Base-by-base conservation (phyloP, 306 rosid genomes). In the Cicer pinnatifidum region DNA sequence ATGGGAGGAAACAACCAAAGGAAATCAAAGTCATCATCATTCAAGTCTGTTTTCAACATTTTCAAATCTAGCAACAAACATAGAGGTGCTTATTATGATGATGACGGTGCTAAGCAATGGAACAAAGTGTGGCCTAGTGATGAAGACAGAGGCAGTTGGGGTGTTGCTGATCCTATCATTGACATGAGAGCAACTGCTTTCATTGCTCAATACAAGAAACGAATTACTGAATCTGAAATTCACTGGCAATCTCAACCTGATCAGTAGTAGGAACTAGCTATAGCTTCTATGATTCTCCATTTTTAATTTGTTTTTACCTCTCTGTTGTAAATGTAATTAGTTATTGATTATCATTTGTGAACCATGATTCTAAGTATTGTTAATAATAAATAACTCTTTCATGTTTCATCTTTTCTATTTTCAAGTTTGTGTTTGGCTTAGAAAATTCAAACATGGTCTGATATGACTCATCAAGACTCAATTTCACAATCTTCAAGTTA, bases 51-150 rank as follows among this genome's bases (percentile, higher is more conserved):
- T 48, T 86, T 91, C 73, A 82, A 60, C 83, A 33, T 89, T 28
- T 88, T 93, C 85, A 88, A 84, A 75, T 56, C 91, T 0, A 75
- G 38, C 54, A 72, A 75, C 16, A 85, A 57, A 56, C 71, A 71
- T 5, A 73, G 85, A 70, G 73, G 75, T 19, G 63, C 19, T 2
- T 70, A 73, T 1, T 20, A 73, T 8, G 9, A 69, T 11, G 9
- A 69, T 11, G 69, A 81, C 20, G 85, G 80, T 0, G 86, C 67
- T 15, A 85, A 67, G 59, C 60, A 75, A 2, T 28, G 78, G 46
- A 89, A 59, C 63, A 81, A 59, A 80, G 90, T 89, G 10, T 88
- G 90, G 91, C 86, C 89, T 0, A 93, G 96, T 46, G 94, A 91
- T 33, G 92, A 79, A 48, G 98, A 93, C 76, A 81, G 76, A 78